Base-by-base conservation (phyloP, 306 rosid species). In the Trifolium repens region DNA sequence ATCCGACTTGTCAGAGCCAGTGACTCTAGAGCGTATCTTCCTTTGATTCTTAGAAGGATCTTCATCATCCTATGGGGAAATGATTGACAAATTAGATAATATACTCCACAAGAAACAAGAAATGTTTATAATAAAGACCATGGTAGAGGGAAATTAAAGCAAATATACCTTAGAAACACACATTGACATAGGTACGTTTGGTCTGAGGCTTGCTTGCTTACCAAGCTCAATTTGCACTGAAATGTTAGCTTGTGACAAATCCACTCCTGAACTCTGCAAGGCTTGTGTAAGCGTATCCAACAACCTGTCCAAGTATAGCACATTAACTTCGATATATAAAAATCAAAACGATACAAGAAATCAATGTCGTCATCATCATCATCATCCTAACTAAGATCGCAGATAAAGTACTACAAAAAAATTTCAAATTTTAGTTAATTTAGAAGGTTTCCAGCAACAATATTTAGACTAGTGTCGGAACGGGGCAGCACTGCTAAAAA, bases 151-250 rank as follows among this genome's bases (percentile, higher is more conserved):
- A 0, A 81, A 67, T 46, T 22, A 16, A 67, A 15, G 78, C 60
- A 15, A 69, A 35, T 58, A 69, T 90, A 92, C 97, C 94, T 90
- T 89, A 24, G 77, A 32, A 27, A 71, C 82, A 43, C 92, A 72
- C 73, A 78, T 49, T 26, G 92, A 67, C 64, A 80, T 50, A n/a
- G 92, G 82, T 62, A 79, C 69, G 62, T 76, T 52, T 55, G 84
- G 72, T 72, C 83, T 78, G 69, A 69, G 65, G 52, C 49, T 85
- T 54, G 90, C 80, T 85, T 80, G 93, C 79, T 88, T 90, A 17
- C 92, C 92, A 47, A 96, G 97, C 76, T 92, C 91, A 81, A 96
- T 90, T 87, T 96, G 96, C 74, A 96, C 99, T 2, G 99, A 92
- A 81, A 96, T 90, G 69, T 90, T 90, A 69, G 99, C 93, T 78